Evolutionary conservation across 768 basidiomycete species (phyloP).

Genomic region (Xerocomus spinulosus): DNA sequence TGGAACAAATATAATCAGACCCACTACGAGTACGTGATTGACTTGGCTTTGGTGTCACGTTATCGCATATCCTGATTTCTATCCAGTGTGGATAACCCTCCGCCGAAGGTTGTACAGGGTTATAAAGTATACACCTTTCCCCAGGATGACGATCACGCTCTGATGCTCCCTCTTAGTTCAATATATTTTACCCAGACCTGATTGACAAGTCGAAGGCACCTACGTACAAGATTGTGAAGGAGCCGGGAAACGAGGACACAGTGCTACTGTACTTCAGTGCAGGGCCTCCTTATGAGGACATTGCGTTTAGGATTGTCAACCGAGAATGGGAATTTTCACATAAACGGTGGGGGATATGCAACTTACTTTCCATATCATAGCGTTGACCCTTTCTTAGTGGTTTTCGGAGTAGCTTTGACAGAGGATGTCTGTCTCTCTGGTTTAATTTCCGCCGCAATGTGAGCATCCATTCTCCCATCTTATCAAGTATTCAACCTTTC

Average conservation of each 20-base stretch:
- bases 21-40: slow-evolving; percentile 89
- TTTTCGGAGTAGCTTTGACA: slow-evolving; percentile 94
- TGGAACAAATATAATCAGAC: slow-evolving; percentile 99
- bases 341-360: slow-evolving; percentile 59
- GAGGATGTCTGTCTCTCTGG: slow-evolving; percentile 93
- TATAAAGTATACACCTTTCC: slow-evolving; percentile 64
- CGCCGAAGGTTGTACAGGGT: slow-evolving; percentile 98
- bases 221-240: slow-evolving; percentile 92
- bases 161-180: slow-evolving; percentile 53
- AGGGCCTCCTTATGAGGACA: slow-evolving; percentile 97
- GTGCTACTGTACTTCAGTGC: slow-evolving; percentile 91
- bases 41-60: background rate
- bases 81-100: slow-evolving; percentile 90
- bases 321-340: slow-evolving; percentile 99
- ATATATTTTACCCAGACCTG: slow-evolving; percentile 98
- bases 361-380: slow-evolving; percentile 9
- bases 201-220: slow-evolving; percentile 98
- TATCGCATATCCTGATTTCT: slow-evolving; percentile 10
- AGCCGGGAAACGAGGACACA: slow-evolving; percentile 93
- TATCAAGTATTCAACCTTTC: slow-evolving; percentile 15
- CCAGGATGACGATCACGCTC: background rate
- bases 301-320: slow-evolving; percentile 96
- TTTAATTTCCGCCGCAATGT: slow-evolving; percentile 95
- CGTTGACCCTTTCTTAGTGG: slow-evolving; percentile 50
- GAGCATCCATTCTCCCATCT: slow-evolving; percentile 32